Base-by-base conservation (phyloP, 108 stramenopile genomes). In the Conticribra guillardii region DNA sequence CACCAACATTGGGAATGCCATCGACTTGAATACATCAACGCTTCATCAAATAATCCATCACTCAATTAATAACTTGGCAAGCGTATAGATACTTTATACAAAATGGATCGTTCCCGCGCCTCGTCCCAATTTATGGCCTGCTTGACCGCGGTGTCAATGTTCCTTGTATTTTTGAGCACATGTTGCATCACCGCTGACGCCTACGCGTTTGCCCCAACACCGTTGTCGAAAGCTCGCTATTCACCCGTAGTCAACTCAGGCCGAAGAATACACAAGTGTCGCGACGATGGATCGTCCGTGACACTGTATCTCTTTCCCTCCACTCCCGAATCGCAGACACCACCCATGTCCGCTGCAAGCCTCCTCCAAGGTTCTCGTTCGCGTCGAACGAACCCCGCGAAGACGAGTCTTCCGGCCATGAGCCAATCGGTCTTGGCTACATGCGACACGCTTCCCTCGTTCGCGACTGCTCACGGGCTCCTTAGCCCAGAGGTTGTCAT, bases 401-500 rank as follows among this genome's bases (percentile, higher is more conserved):
- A 67, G 24, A 68, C 55, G 18, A 57, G 27, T 4, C 63, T 73
- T 33, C 72, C 63, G 0, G 72, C 72, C 29, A 75, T 75, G 74
- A 69, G 68, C 37, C 62, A 64, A 51, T 87, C 87, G 2, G 85
- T 88, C 9, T 51, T 91, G 41, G 81, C 84, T n/a, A 48, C 51
- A 8, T 85, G 79, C 41, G 82, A 87, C 61, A 85, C 83, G n/a
- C 77, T 88, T 11, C 86, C 89, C 8, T 75, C 64, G 26, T 86
- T 88, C 41, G 76, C 69, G 0, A 88, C 87, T 1, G 89, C 92
- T 0, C 92, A 88, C 58, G 92, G 92, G n/a, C 78, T 93, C 7
- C 76, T 93, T 15, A 85, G 84, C 19, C 92, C 92, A 0, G 89
- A 90, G 66, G 88, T 85, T 2, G 92, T 93, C 33, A 72, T 84